phyloP scores from a whole-genome alignment of 345 rosid species.

The Iberis pinnata region DNA sequence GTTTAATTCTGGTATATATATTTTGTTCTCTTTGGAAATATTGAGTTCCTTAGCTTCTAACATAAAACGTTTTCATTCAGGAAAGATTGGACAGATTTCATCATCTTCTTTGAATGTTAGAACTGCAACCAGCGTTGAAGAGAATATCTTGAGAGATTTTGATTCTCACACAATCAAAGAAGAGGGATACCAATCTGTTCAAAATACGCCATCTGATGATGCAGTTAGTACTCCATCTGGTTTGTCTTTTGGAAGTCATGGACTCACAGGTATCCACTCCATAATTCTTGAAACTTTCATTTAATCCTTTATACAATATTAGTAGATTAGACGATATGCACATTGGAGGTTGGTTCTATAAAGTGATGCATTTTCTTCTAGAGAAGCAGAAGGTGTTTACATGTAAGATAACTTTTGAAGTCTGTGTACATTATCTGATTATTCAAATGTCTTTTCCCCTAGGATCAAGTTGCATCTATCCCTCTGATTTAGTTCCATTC shows the following conservation, averaged over 20 bases:
- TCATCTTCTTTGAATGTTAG: conserved; percentile 42
- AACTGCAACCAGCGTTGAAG: conserved; percentile 37
- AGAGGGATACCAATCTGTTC: conserved; percentile 41
- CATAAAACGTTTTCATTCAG: conserved; percentile 32
- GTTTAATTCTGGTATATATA: neutral
- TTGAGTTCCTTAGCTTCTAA: conserved; percentile 26
- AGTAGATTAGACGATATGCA: conserved; percentile 6
- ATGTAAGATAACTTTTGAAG: too few relatives aligned
- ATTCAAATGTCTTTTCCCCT: conserved; percentile 15
- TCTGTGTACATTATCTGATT: neutral
- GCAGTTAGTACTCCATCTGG: conserved; percentile 31
- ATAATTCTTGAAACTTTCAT: conserved; percentile 8
- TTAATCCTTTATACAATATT: conserved; percentile 3
- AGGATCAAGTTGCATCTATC: conserved; percentile 79
- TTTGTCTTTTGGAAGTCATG: conserved; percentile 71
- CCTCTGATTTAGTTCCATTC: conserved; percentile 81
- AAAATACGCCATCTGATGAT: conserved; percentile 35
- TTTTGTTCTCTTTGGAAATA: conserved; percentile 1
- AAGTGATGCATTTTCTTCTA: too few relatives aligned
- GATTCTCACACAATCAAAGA: conserved; percentile 39
- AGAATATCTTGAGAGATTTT: conserved; percentile 43
- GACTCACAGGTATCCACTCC: conserved; percentile 59
- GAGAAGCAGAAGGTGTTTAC: too few relatives aligned
- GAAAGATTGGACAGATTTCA: conserved; percentile 44
- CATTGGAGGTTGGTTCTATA: neutral